Base-by-base conservation (phyloP, 2,329 filamentous ascomycete genomes). In the Thelonectria blattea region DNA sequence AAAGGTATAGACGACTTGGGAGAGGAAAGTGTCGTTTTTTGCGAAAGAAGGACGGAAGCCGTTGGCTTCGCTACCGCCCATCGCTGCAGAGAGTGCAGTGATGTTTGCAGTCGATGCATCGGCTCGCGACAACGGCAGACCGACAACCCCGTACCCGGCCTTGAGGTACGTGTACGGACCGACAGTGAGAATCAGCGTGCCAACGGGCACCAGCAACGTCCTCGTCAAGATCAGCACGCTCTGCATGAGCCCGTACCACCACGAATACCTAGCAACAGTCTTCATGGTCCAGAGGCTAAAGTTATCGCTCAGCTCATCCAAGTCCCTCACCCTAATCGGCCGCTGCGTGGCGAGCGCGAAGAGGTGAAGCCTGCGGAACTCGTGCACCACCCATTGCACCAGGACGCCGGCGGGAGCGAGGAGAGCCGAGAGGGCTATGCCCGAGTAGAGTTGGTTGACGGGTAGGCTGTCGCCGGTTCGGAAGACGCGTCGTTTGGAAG, bases 231-330 rank as follows among this genome's bases (percentile, higher is more conserved):
- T 67, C 15, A 67, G 15, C 15, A 52, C 39, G 10, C 55, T 45
- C 2, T 67, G 65, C 65, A 67, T 67, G 30, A 68, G 41, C 1
- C 65, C 65, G 47, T 67, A 67, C 65, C 65, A 67, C 65, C 65
- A 67, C 5, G 65, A 67, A 2, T 68, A 67, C 17, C 58, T 62
- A 12, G 53, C 55, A 3, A 67, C 65, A 1, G 63, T 61, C 8
- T 34, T 27, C 11, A 67, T 18, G 0, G 65, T 67, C 27, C 39
- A 52, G 15, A 67, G 15, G 2, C 63, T 68, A 9, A 67, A 52
- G 2, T 64, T 64, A 14, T 67, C 65, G 0, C 65, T 61, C 8
- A 67, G 66, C 14, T 67, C 57, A 17, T 67, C 63, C 1, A 67
- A 30, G 3, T 67, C 65, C 1, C 59, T 55, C 11, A 68, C 46